These are phyloP conservation scores for Aspergillus terreus DNA, from an alignment of 2,329 filamentous ascomycete genomes.

Conservation along the genomic window DNA sequence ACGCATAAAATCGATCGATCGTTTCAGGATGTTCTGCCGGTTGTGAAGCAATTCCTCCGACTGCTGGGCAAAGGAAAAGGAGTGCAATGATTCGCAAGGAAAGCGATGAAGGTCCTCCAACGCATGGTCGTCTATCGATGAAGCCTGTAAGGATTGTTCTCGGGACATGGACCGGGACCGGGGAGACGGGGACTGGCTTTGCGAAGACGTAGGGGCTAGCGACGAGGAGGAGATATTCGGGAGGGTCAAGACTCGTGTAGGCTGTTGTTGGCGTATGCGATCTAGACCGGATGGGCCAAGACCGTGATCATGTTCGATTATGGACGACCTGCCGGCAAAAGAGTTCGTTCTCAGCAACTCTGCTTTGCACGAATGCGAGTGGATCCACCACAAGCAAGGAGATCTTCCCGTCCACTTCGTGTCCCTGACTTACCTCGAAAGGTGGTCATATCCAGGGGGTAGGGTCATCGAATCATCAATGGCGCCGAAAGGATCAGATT, in stretches of 20 bases:
- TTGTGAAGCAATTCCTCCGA: slow-evolving; percentile 89
- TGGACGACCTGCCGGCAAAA: slow-evolving; percentile 61
- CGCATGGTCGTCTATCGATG: slow-evolving; percentile 63
- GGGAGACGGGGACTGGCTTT: slow-evolving; percentile 68
- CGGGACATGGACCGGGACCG: slow-evolving; percentile 58
- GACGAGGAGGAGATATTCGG: slow-evolving; percentile 61
- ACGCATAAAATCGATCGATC: slow-evolving; percentile 94
- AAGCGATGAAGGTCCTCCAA: slow-evolving; percentile 88
- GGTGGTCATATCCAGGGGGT: slow-evolving; percentile 63
- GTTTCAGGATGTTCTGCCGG: slow-evolving; percentile 86
- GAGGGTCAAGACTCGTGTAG: slow-evolving; percentile 61
- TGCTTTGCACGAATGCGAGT: slow-evolving; percentile 6
- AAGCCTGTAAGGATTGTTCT: slow-evolving; percentile 51
- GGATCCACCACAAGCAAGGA: slow-evolving; percentile 15
- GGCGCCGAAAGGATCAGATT: slow-evolving; percentile 37
- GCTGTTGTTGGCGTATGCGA: slow-evolving; percentile 89
- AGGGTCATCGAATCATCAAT: slow-evolving; percentile 61
- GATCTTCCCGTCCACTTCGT: slow-evolving; percentile 1
- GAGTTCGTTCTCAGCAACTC: slow-evolving; percentile 13
- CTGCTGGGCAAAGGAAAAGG: slow-evolving; percentile 95
- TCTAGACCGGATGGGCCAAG: slow-evolving; percentile 81
- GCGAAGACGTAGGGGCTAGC: slow-evolving; percentile 55
- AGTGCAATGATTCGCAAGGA: slow-evolving; percentile 92
- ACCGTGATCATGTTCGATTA: slow-evolving; percentile 87
- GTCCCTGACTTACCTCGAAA: slow-evolving; percentile 64